Evolutionary conservation across 2,329 filamentous ascomycete species (phyloP).

Genomic region (Berkeleyomyces basicola): DNA sequence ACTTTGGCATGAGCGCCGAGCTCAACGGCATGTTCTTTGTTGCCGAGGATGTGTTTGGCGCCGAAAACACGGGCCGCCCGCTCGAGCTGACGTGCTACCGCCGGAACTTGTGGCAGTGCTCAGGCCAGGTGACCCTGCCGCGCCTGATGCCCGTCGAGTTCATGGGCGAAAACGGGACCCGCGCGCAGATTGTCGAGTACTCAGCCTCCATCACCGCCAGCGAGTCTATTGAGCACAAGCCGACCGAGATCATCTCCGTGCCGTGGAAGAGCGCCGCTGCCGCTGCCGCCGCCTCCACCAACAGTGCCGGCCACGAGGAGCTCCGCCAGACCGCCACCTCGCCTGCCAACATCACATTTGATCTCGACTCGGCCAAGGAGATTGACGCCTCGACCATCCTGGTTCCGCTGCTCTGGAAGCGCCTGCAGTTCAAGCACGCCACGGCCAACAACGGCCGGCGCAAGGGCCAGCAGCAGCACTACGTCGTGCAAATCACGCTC

Average conservation of each 20-base stretch:
- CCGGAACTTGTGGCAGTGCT: constrained; percentile 88
- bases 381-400: constrained; percentile 65
- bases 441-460: constrained; percentile 90
- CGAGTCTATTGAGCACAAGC: constrained; percentile 83
- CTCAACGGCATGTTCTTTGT: constrained; percentile 82
- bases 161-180: constrained; percentile 18
- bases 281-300: constrained; percentile 18
- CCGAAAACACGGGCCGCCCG: constrained; percentile 39
- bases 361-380: constrained; percentile 42
- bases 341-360: constrained; percentile 38
- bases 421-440: constrained; percentile 87
- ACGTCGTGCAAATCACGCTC: constrained; percentile 72
- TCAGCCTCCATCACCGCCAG: constrained; percentile 70
- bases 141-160: constrained; percentile 8
- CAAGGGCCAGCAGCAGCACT: constrained; percentile 91
- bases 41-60: constrained; percentile 61
- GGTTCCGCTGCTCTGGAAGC: constrained; percentile 81
- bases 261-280: constrained; percentile 75
- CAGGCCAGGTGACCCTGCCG: constrained; percentile 58
- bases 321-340: constrained; percentile 30
- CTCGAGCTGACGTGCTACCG: constrained; percentile 88
- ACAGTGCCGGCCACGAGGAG: constrained; percentile 27
- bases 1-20: constrained; percentile 54
- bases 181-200: constrained; percentile 59
- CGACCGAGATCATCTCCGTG: constrained; percentile 88